Evolutionary conservation across 2,329 filamentous ascomycete species (phyloP).

Genomic region (Colletotrichum kahawae): DNA sequence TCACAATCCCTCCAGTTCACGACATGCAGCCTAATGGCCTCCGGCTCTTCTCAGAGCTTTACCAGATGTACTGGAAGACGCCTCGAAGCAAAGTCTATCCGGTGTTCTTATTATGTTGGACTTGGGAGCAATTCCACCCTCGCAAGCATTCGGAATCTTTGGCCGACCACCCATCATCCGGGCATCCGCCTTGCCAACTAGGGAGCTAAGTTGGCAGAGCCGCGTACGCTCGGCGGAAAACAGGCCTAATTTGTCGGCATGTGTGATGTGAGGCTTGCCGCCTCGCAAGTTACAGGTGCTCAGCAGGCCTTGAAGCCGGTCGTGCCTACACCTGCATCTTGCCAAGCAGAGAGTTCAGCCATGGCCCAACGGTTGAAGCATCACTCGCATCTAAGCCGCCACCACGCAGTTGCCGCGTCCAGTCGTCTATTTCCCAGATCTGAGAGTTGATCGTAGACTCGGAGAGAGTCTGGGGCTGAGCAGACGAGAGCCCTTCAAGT

Average conservation of each 20-base stretch:
- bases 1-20: neutral
- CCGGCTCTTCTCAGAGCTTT: neutral
- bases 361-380: slow-evolving; percentile 8
- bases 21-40: neutral
- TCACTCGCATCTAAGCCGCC: neutral
- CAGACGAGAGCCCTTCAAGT: slow-evolving; percentile 20
- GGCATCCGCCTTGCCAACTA: neutral
- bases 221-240: neutral
- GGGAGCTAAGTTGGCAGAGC: neutral
- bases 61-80: neutral
- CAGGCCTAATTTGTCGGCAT: neutral
- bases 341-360: slow-evolving; percentile 14
- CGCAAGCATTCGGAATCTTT: neutral
- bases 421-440: slow-evolving; percentile 23
- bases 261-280: neutral
- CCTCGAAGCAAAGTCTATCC: neutral
- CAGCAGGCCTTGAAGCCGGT: neutral
- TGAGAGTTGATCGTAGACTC: neutral
- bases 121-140: neutral
- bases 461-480: neutral
- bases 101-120: neutral
- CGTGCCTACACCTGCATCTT: neutral
- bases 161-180: neutral
- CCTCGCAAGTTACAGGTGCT: neutral
- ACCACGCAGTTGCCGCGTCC: neutral